Percentiles rank a stretch among this genome's conserved stretches.
These are phyloP conservation scores for Penicillium argentinense DNA, from an alignment of 495 filamentous ascomycete species.

Conservation along the genomic window DNA sequence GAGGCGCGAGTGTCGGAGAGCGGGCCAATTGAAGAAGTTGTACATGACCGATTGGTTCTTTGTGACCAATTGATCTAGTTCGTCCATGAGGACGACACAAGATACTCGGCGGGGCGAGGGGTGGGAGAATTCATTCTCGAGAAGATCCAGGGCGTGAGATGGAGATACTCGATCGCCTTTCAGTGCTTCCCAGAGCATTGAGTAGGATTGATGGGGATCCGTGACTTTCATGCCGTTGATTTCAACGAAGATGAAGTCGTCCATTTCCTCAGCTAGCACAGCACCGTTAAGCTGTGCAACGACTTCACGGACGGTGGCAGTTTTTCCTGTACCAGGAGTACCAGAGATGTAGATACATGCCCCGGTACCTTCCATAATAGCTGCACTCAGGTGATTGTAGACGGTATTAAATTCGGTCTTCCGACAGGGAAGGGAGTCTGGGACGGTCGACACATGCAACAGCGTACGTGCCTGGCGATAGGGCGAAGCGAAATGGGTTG, in stretches of 20 bases:
- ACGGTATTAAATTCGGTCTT: constrained; percentile 89
- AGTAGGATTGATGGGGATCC: constrained; percentile 95
- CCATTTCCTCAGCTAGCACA: constrained; percentile 86
- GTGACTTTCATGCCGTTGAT: constrained; percentile 99
- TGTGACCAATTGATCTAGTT: constrained; percentile 96
- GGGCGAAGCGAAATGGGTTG: constrained; percentile 73
- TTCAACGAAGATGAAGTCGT: constrained; percentile 99
- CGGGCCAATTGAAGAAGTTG: constrained; percentile 99
- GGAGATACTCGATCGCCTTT: constrained; percentile 91
- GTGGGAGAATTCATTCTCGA: constrained; percentile 88
- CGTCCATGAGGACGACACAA: constrained; percentile 98
- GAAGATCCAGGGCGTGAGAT: constrained; percentile 83
- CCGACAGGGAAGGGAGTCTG: constrained; percentile 83
- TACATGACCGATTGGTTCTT: constrained; percentile 99
- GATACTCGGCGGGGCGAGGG: constrained; percentile 88
- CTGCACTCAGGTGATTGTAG: constrained; percentile 89
- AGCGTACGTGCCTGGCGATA: constrained; percentile 87
- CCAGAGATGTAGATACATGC: constrained; percentile 99
- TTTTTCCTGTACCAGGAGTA: constrained; percentile 98
- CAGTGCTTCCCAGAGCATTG: constrained; percentile 92
- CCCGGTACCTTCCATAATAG: constrained; percentile 89
- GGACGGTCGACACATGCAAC: constrained; percentile 92
- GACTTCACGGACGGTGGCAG: constrained; percentile 95
- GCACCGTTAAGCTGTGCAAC: constrained; percentile 83
- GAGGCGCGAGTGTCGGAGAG: constrained; percentile 80